Base-by-base conservation (phyloP, 2,329 filamentous ascomycete genomes). In the Calonectria hongkongensis region DNA sequence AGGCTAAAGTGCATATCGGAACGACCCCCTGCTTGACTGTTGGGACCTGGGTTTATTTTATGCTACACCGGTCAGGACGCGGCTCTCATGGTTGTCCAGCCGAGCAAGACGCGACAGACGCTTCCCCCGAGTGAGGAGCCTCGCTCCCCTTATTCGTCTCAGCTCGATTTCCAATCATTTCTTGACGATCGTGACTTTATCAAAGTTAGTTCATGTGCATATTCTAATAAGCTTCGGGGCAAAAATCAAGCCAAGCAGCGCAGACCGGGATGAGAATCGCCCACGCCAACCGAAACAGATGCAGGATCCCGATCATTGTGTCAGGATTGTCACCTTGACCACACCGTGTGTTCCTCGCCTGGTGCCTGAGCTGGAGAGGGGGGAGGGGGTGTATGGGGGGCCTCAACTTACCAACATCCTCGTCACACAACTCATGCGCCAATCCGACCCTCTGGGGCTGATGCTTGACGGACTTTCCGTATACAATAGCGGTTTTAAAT, bases 401-500 rank as follows among this genome's bases (percentile, higher is more conserved):
- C 54, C 54, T 68, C 43, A 65, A 88, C 93, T 87, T 89, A 96
- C 95, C 95, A 85, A 99, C 98, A 87, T 99, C 97, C 87, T 99
- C 97, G 84, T 99, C 97, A 71, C 92, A 95, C 81, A 99, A 89
- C 88, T 98, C 95, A 84, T 99, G 97, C 66, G 91, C 88, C 76
- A 99, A 89, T 63, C 97, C 97, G 75, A 98, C 97, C 81, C 96
- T 92, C 87, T 99, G 97, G 76, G 97, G 97, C 86, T 98, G 97
- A 87, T 99, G 97, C 89, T 98, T 98, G 79, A 98, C 96, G 69
- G 96, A 98, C 84, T 96, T 97, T 79, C 97, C 97, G 85, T 98
- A 99, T 50, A 99, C 97, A 82, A 99, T 93, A 68, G 97, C 97
- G 74, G 93, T 92, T 86, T 96, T 97, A 89, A 99, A 99, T 79